Evolutionary conservation across 139 green algal genomes (phyloP).

Genomic region (Micractinium sp.): DNA sequence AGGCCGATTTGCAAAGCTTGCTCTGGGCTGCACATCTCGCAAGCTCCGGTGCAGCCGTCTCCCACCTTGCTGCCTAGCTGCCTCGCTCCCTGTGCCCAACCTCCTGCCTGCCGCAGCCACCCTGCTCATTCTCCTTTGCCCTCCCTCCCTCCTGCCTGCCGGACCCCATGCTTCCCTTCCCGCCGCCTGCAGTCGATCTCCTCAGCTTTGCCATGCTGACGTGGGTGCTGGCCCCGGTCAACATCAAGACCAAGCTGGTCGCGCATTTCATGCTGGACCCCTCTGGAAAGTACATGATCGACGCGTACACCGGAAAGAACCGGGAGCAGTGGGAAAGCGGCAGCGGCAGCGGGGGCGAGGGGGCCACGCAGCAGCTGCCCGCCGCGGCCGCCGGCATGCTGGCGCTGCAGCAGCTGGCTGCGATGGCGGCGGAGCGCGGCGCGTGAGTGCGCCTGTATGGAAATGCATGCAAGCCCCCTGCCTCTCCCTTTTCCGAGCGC

Average conservation of each 20-base stretch:
- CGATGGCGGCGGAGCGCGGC: background rate
- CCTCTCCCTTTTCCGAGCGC: too few species aligned
- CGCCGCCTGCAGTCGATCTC: slow-evolving; percentile 64
- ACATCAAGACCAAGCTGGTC: slow-evolving; percentile 86
- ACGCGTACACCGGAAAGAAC: slow-evolving; percentile 36
- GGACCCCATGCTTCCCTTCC: background rate
- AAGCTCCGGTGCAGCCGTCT: too few species aligned
- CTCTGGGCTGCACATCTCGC: too few species aligned
- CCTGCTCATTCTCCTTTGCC: background rate
- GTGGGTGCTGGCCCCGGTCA: slow-evolving; percentile 79
- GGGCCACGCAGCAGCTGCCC: background rate
- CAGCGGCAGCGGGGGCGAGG: background rate
- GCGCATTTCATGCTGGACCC: slow-evolving; percentile 79
- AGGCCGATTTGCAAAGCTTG: too few species aligned
- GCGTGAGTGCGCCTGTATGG: background rate
- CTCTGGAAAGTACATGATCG: slow-evolving; percentile 74
- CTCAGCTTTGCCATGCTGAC: slow-evolving; percentile 90
- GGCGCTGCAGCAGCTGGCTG: slow-evolving; percentile 3
- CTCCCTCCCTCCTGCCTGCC: background rate
- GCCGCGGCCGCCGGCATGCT: background rate
- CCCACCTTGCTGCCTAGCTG: too few species aligned
- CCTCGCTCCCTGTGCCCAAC: background rate
- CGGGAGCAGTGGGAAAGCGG: slow-evolving; percentile 2
- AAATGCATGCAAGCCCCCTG: too few species aligned
- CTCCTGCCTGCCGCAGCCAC: background rate